Base-by-base conservation (phyloP, 1,139 yeast species). In the Blastobotrys ciferrii region DNA sequence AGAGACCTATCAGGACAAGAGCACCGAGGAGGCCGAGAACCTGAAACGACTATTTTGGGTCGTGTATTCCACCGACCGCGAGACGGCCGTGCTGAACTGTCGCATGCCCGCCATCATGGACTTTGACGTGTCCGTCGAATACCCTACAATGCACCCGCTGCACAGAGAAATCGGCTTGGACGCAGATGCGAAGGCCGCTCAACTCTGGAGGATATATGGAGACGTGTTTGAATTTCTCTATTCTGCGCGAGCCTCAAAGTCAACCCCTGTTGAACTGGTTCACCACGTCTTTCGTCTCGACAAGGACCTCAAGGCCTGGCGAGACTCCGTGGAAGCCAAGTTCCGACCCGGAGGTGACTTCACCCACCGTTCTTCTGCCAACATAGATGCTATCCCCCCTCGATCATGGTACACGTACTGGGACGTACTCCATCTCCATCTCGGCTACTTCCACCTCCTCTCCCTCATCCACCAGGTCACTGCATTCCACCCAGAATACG, bases 21-120 rank as follows among this genome's bases (percentile, higher is more conserved):
- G 72, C 0, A 55, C 56, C 0, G 67, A 62, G 2, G 83, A 79
- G 40, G 69, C 68, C 4, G 55, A 61, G 3, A 62, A 65, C 11
- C 66, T 80, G 28, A 65, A 77, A 35, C 62, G 64, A 9, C 49
- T 81, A 1, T 84, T 85, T 81, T 78, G 83, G 80, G 53, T 67
- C 32, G 74, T 84, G 51, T 81, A 77, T 53, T 64, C 68, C 40
- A 61, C 73, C 40, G 91, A 84, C 59, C 74, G 76, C 55, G 82
- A 78, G 35, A 58, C 73, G 20, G 76, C 84, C 48, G 67, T 78
- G 57, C 74, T 80, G 52, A 62, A 72, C 32, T 88, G 89, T 3
- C 76, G 78, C 50, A 81, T 87, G 1, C 84, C 87, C 0, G 58
- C 75, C 19, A 72, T 83, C 17, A 71, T 75, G 55, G 76, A 71